Percentiles rank a stretch among this genome's conserved stretches.
phyloP scores from a whole-genome alignment of 192 early-diverging fungal species.

The Coemansia sp. region DNA sequence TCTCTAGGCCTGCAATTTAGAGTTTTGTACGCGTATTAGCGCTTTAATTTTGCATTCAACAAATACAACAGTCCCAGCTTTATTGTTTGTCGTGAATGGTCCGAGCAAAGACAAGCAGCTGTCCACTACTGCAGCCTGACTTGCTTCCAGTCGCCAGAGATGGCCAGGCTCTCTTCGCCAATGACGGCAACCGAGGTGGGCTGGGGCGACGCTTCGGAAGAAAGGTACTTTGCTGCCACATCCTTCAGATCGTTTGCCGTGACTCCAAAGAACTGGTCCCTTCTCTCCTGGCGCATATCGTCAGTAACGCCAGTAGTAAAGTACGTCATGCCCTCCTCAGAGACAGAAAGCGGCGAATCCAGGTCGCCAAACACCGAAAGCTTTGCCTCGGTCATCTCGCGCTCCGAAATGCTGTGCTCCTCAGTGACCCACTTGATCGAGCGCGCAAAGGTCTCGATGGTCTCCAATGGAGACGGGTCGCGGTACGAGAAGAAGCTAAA shows the following conservation, averaged over 20 bases:
- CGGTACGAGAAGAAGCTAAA: conserved; percentile 92
- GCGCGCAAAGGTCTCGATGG: conserved; percentile 65
- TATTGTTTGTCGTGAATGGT: background rate
- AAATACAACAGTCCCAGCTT: background rate
- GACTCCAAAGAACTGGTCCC: conserved; percentile 71
- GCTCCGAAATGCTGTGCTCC: conserved; percentile 37
- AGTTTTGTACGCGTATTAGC: background rate
- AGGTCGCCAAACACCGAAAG: conserved; percentile 81
- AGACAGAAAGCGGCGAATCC: conserved; percentile 79
- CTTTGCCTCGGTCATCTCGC: conserved; percentile 89
- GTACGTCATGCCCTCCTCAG: conserved; percentile 79
- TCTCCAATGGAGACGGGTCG: conserved; percentile 75
- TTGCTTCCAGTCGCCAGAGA: conserved; percentile 39
- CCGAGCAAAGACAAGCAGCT: background rate
- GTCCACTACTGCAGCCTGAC: conserved; percentile 13
- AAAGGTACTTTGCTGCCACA: conserved; percentile 68
- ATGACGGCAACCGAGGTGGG: conserved; percentile 41
- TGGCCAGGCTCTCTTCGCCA: conserved; percentile 37
- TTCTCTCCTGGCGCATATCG: conserved; percentile 81
- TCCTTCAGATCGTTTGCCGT: conserved; percentile 66
- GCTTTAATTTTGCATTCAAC: background rate
- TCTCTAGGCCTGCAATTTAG: background rate
- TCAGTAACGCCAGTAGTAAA: conserved; percentile 77
- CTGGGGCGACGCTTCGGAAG: background rate
- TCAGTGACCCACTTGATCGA: conserved; percentile 66